Evolutionary conservation across 2,329 filamentous ascomycete species (phyloP).

Genomic region (Beauveria rudraprayagi): DNA sequence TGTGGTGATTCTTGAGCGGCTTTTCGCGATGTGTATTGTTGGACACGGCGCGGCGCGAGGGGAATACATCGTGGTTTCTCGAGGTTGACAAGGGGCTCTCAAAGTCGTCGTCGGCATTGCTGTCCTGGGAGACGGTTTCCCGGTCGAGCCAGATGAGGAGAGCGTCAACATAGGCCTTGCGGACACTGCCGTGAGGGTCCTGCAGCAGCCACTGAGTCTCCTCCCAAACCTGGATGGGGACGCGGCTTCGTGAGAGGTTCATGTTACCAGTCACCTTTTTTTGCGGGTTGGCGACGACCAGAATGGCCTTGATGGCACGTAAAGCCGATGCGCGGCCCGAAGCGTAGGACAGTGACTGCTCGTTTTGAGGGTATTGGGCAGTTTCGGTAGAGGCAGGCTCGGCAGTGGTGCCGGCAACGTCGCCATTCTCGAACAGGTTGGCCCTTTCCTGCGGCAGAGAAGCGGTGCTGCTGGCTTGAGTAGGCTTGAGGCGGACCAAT

Average conservation of each 20-base stretch:
- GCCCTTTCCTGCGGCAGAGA: conserved; percentile 41
- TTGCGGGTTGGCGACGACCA: conserved; percentile 70
- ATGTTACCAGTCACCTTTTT: conserved; percentile 50
- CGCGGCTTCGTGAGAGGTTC: conserved; percentile 62
- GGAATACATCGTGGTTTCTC: conserved; percentile 32
- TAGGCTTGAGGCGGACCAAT: conserved; percentile 67
- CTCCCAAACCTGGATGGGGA: conserved; percentile 83
- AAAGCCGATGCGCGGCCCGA: conserved; percentile 58
- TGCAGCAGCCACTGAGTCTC: conserved; percentile 90
- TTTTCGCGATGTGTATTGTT: conserved; percentile 57
- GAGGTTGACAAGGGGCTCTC: conserved; percentile 35
- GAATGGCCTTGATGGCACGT: conserved; percentile 70
- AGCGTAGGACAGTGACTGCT: conserved; percentile 45
- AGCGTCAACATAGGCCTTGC: conserved; percentile 78
- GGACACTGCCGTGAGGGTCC: conserved; percentile 68
- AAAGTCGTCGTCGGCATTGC: conserved; percentile 49
- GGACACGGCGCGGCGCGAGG: conserved; percentile 58
- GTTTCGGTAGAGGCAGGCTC: conserved; percentile 30
- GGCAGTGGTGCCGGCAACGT: conserved; percentile 19
- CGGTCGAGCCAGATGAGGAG: conserved; percentile 74
- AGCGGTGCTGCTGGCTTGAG: conserved; percentile 33
- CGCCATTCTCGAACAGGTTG: conserved; percentile 27
- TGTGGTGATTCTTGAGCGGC: conserved; percentile 37
- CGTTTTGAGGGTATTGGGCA: conserved; percentile 35
- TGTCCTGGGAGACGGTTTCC: conserved; percentile 64